phyloP scores from a whole-genome alignment of 495 filamentous ascomycete species.

The Podospora appendiculata region DNA sequence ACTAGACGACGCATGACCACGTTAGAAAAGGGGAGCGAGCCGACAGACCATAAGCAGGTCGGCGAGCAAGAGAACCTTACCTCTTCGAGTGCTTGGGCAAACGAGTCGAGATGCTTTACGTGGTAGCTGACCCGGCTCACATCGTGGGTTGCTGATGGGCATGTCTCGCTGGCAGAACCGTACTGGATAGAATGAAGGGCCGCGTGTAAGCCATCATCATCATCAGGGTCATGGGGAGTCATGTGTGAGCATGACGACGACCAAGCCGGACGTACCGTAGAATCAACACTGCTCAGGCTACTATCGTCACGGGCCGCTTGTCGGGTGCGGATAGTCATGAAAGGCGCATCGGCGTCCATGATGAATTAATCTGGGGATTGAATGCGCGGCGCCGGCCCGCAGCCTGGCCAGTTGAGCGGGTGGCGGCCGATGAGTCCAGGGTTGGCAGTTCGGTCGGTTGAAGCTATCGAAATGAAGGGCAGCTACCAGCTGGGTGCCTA shows the following conservation, averaged over 20 bases:
- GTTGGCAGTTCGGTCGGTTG: too few species aligned
- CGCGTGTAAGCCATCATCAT: slow-evolving; percentile 4
- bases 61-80: slow-evolving; percentile 21
- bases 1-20: slow-evolving; percentile 20
- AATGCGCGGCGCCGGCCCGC: too few species aligned
- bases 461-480: too few species aligned
- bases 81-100: slow-evolving; percentile 40
- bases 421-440: too few species aligned
- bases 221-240: not conserved
- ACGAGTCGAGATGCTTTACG: slow-evolving; percentile 41
- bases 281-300: slow-evolving; percentile 39
- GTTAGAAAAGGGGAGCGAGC: slow-evolving; percentile 2
- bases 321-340: slow-evolving; percentile 37
- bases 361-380: not conserved
- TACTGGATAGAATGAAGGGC: slow-evolving; percentile 24
- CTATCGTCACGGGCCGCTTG: slow-evolving; percentile 28
- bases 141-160: slow-evolving; percentile 40
- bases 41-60: not conserved
- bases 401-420: too few species aligned
- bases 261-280: slow-evolving; percentile 32
- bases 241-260: slow-evolving; percentile 6
- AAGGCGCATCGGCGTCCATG: slow-evolving; percentile 26
- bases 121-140: slow-evolving; percentile 45
- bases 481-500: too few species aligned
- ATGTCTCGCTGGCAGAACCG: slow-evolving; percentile 33